Conservation (phyloP, 1,139 yeast species). For the Lodderomyces oxycetoniae region DNA sequence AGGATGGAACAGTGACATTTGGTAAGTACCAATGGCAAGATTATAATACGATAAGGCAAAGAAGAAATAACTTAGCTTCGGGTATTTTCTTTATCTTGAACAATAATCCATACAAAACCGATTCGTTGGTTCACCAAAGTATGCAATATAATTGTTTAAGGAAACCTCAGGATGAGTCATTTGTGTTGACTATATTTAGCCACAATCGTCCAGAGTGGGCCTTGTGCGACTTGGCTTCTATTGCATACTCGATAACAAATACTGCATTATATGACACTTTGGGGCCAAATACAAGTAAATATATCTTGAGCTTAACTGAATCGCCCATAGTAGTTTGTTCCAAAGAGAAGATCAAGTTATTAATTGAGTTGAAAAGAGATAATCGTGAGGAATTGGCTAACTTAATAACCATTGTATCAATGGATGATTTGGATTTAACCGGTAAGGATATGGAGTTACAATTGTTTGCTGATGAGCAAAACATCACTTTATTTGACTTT, state of each 20-base stretch:
- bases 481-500: slow-evolving; percentile 28
- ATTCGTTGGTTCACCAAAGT: slow-evolving; percentile 24
- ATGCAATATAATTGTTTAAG: slow-evolving; percentile 22
- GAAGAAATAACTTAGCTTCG: slow-evolving; percentile 54
- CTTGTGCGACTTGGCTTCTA: slow-evolving; percentile 34
- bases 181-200: slow-evolving; percentile 32
- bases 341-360: slow-evolving; percentile 26
- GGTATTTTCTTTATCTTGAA: slow-evolving; percentile 54
- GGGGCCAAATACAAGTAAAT: slow-evolving; percentile 32
- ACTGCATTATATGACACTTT: slow-evolving; percentile 41
- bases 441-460: slow-evolving; percentile 15
- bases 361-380: slow-evolving; percentile 26
- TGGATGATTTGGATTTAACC: slow-evolving; percentile 40
- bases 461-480: slow-evolving; percentile 20
- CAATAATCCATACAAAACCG: slow-evolving; percentile 36
- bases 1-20: slow-evolving; percentile 36
- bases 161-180: slow-evolving; percentile 24
- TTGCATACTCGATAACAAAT: slow-evolving; percentile 31
- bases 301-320: slow-evolving; percentile 31
- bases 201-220: slow-evolving; percentile 38
- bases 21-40: slow-evolving; percentile 46
- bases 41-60: slow-evolving; percentile 35
- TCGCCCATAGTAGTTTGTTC: slow-evolving; percentile 35
- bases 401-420: slow-evolving; percentile 31
- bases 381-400: slow-evolving; percentile 22